Evolutionary conservation across 768 basidiomycete species (phyloP).

Genomic region (Amanita pseudoporphyria): DNA sequence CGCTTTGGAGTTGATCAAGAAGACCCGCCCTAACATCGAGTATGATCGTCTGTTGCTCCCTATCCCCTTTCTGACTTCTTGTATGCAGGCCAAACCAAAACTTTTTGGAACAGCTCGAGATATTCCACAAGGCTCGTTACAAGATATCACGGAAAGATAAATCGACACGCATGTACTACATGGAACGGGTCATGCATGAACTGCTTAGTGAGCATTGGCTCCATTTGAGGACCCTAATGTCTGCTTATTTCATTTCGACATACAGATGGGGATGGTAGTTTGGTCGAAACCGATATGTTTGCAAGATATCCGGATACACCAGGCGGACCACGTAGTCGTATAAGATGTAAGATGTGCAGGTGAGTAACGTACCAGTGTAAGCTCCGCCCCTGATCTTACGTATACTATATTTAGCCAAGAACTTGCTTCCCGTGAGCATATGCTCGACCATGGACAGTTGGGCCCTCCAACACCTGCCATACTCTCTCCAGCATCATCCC

Average conservation of each 20-base stretch:
- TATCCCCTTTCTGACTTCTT: not conserved
- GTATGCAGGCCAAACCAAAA: slow-evolving; percentile 69
- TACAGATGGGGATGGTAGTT: slow-evolving; percentile 66
- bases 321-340: slow-evolving; percentile 40
- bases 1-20: slow-evolving; percentile 61
- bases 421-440: slow-evolving; percentile 84
- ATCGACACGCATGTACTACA: slow-evolving; percentile 71
- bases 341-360: slow-evolving; percentile 92
- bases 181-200: slow-evolving; percentile 64
- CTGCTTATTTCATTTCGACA: slow-evolving; percentile 5
- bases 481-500: slow-evolving; percentile 37
- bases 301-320: slow-evolving; percentile 63
- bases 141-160: slow-evolving; percentile 61
- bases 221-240: slow-evolving; percentile 11
- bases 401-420: slow-evolving; percentile 45
- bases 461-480: slow-evolving; percentile 55
- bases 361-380: slow-evolving; percentile 17
- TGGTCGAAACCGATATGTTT: slow-evolving; percentile 62
- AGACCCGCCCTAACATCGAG: slow-evolving; percentile 62
- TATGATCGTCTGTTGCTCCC: slow-evolving; percentile 26
- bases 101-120: slow-evolving; percentile 71
- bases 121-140: slow-evolving; percentile 68
- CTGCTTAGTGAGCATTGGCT: slow-evolving; percentile 58
- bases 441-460: slow-evolving; percentile 83
- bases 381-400: not conserved